Conservation (phyloP, 768 basidiomycete species). For the Phanerochaete carnosa region DNA sequence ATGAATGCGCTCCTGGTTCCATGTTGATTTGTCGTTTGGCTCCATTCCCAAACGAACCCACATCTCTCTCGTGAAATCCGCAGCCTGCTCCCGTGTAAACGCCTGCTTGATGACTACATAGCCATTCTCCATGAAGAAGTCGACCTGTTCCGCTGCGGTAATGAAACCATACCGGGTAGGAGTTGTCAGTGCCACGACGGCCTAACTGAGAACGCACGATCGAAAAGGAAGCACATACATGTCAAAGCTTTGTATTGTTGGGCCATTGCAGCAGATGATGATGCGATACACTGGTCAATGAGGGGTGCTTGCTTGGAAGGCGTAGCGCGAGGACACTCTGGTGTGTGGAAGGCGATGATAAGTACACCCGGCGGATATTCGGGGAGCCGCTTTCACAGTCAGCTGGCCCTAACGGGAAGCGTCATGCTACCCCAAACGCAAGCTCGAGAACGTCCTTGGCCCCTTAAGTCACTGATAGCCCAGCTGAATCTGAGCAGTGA, state of each 20-base stretch:
- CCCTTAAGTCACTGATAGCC: neutral
- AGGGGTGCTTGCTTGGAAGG: neutral
- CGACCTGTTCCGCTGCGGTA: slow-evolving; percentile 25
- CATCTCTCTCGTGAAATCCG: slow-evolving; percentile 29
- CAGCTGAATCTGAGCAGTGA: neutral
- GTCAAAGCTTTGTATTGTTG: slow-evolving; percentile 9
- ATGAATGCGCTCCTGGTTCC: slow-evolving; percentile 27
- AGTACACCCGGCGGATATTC: neutral
- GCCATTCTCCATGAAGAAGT: slow-evolving; percentile 33
- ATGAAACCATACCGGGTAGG: neutral
- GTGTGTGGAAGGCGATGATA: neutral
- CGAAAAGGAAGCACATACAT: neutral
- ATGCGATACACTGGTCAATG: neutral
- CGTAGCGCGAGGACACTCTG: neutral
- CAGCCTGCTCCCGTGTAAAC: slow-evolving; percentile 27
- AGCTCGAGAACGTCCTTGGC: neutral
- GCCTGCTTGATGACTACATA: slow-evolving; percentile 30
- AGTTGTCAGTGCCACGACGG: neutral
- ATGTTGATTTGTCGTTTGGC: slow-evolving; percentile 33
- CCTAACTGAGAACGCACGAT: neutral
- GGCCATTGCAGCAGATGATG: neutral
- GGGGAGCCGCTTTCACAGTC: neutral
- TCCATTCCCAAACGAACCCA: slow-evolving; percentile 32
- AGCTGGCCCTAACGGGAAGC: neutral
- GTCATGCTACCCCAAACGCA: neutral